Base-by-base conservation (phyloP, 257 asterid species). In the Nicotiana obtusifolia region DNA sequence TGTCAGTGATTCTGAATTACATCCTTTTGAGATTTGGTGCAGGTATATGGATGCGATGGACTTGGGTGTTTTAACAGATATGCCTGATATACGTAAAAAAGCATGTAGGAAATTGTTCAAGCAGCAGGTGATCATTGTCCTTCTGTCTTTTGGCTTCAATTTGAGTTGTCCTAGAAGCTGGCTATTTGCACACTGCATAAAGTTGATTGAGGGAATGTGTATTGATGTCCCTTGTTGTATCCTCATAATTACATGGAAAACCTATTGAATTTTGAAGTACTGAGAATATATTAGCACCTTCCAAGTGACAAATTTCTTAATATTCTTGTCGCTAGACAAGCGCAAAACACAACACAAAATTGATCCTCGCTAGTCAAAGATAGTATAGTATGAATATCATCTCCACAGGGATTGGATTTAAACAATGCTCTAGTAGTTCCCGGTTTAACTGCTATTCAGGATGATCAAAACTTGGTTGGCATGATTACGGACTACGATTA, bases 1-100 rank as follows among this genome's bases (percentile, higher is more conserved):
- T 3, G 24, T 73, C 5, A 0, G 15, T 47, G 78, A 73, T 73
- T 24, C 4, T 0, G 22, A 24, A 73, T 73, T 31, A 22, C 22
- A 0, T 73, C 35, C 4, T 0, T 47, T 47, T 61, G 24, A 47
- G 13, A 14, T 73, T 73, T 73, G 37, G 22, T 73, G 37, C 78
- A 93, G 98, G 90, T 92, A 92, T 78, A 90, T 95, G 93, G 89
- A 91, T 83, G 88, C 83, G 30, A 90, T 86, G 94, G 97, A 94
- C 57, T 87, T 91, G 83, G 97, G 97, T 17, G 94, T 91, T 64
- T 83, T 95, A 87, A 90, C 82, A 65, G 97, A 89, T 83, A 90
- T 95, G 97, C 95, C 92, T 56, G 89, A 85, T 85, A 91, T 95
- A 87, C 91, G 90, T 64, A 88, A 79, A 69, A 95, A 90, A 83